Evolutionary conservation across 805 yeast species (phyloP).

Genomic region (Spencermartinsiella europaea): DNA sequence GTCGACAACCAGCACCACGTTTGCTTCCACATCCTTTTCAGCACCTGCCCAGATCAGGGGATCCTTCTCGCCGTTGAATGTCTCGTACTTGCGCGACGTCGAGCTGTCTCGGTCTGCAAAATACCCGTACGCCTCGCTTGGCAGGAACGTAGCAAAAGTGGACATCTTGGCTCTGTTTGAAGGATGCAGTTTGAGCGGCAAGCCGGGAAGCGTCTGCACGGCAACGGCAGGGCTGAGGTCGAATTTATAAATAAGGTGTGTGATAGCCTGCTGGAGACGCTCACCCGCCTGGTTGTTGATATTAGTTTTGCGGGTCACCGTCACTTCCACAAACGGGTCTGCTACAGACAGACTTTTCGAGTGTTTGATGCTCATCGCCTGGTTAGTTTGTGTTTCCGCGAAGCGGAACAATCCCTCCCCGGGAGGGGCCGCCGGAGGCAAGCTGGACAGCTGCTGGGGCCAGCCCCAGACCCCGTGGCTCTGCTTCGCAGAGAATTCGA

Average conservation of each 20-base stretch:
- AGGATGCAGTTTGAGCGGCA: conserved; percentile 20
- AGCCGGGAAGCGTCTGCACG: conserved; percentile 14
- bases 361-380: background rate
- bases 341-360: background rate
- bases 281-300: background rate
- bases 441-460: too few relatives aligned
- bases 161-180: conserved; percentile 1
- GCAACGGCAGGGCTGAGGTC: conserved; percentile 11
- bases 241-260: conserved; percentile 11
- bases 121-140: conserved; percentile 12
- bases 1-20: conserved; percentile 7
- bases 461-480: too few relatives aligned
- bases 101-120: background rate
- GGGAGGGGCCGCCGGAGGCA: too few relatives aligned
- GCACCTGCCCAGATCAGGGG: conserved; percentile 13
- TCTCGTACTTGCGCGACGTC: too few relatives aligned
- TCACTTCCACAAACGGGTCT: background rate
- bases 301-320: background rate
- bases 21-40: conserved; percentile 3
- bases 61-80: conserved; percentile 11
- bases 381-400: too few relatives aligned
- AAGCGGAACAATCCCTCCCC: too few relatives aligned
- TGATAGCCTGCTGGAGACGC: conserved; percentile 10
- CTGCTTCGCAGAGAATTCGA: too few relatives aligned
- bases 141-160: conserved; percentile 18